Percentiles rank a stretch among this genome's conserved stretches.
Conservation (phyloP, 1,284 basidiomycete genomes). For the Apiotrichum laibachii region DNA sequence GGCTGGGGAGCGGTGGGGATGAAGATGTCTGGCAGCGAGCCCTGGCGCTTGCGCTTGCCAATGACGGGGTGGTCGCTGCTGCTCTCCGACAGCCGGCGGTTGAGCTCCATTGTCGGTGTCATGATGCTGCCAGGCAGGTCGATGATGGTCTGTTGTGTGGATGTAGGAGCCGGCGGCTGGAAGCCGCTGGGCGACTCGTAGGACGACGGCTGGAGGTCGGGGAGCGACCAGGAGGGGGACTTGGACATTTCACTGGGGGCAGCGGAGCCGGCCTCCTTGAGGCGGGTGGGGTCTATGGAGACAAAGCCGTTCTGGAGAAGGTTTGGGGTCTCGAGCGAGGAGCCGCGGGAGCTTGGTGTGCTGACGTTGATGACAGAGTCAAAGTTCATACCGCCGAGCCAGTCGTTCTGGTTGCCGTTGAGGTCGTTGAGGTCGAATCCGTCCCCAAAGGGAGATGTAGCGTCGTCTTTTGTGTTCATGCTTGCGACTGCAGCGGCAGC, state of each 20-base stretch:
- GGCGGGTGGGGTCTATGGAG: constrained; percentile 18
- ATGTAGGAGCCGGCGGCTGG: not conserved
- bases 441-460: constrained; percentile 11
- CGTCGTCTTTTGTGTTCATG: constrained; percentile 4
- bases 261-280: constrained; percentile 13
- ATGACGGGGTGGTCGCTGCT: not conserved
- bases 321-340: constrained; percentile 21
- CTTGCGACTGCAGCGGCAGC: not conserved
- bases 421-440: constrained; percentile 14
- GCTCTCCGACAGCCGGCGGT: not conserved
- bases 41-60: constrained; percentile 20
- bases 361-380: constrained; percentile 12
- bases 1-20: constrained; percentile 9
- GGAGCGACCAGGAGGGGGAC: constrained; percentile 1
- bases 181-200: not conserved
- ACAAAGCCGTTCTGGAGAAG: constrained; percentile 11
- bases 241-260: not conserved
- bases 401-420: constrained; percentile 12
- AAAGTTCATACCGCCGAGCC: constrained; percentile 10
- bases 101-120: not conserved
- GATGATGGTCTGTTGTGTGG: not conserved
- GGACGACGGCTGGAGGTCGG: not conserved
- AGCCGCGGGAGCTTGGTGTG: constrained; percentile 17
- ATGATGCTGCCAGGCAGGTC: not conserved
- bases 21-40: constrained; percentile 18